These are phyloP conservation scores for Alternaria brassicae DNA, from an alignment of 2,329 filamentous ascomycete species.

Conservation along the genomic window DNA sequence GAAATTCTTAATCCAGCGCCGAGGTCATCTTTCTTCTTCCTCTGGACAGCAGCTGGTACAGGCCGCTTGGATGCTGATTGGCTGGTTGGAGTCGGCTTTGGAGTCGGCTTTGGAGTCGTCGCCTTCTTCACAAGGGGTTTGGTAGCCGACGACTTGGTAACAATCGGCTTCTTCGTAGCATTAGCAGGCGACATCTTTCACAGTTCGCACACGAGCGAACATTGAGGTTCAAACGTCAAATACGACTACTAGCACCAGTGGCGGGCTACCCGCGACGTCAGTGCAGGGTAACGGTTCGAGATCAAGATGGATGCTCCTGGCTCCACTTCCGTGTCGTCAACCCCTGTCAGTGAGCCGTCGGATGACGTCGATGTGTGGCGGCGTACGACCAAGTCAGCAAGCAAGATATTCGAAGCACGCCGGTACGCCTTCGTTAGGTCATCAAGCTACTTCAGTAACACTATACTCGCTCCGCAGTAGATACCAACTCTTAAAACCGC, in stretches of 20 bases:
- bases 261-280: constrained; percentile 28
- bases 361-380: constrained; percentile 48
- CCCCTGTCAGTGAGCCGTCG: constrained; percentile 30
- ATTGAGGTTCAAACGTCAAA: constrained; percentile 15
- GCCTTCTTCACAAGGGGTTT: constrained; percentile 5
- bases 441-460: constrained; percentile 13
- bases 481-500: background rate
- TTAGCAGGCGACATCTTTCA: constrained; percentile 33
- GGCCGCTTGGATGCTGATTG: constrained; percentile 23
- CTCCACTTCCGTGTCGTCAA: constrained; percentile 31
- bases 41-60: constrained; percentile 34
- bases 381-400: constrained; percentile 26
- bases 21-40: constrained; percentile 46
- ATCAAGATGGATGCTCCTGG: constrained; percentile 33
- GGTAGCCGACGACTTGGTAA: constrained; percentile 7
- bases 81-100: constrained; percentile 3
- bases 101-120: constrained; percentile 1
- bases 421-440: constrained; percentile 19
- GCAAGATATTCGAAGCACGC: constrained; percentile 32
- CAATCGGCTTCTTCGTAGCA: constrained; percentile 33
- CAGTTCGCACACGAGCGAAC: constrained; percentile 4
- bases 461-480: constrained; percentile 7
- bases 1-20: constrained; percentile 55
- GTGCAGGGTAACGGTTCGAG: constrained; percentile 27
- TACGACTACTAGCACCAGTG: constrained; percentile 7